These are phyloP conservation scores for Aspergillus hiratsukae DNA, from an alignment of 2,329 filamentous ascomycete species.

Conservation along the genomic window DNA sequence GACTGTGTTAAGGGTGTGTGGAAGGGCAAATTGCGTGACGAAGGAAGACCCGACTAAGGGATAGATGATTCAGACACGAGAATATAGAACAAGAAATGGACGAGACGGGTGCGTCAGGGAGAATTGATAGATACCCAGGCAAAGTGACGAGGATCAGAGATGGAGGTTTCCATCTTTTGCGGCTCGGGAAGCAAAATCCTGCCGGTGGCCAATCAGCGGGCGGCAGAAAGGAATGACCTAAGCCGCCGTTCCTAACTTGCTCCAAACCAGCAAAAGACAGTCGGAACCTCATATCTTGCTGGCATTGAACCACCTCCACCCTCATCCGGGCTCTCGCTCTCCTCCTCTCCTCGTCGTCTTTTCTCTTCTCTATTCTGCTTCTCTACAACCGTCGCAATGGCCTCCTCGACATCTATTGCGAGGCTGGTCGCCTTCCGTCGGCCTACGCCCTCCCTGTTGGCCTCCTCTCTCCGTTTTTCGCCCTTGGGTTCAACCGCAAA, in stretches of 20 bases:
- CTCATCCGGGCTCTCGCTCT: conserved; percentile 15
- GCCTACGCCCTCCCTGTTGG: conserved; percentile 24
- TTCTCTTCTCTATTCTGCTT: conserved; percentile 12
- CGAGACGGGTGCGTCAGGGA: conserved; percentile 13
- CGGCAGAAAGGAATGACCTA: conserved; percentile 39
- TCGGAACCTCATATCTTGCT: conserved; percentile 14
- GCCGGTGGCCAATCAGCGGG: conserved; percentile 35
- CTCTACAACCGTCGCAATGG: conserved; percentile 32
- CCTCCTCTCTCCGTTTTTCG: conserved; percentile 27
- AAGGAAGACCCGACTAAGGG: conserved; percentile 4
- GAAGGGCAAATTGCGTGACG: not conserved
- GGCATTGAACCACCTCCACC: conserved; percentile 6
- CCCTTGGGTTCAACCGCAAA: conserved; percentile 47
- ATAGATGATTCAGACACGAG: conserved; percentile 8
- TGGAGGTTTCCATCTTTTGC: conserved; percentile 16
- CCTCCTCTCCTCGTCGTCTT: conserved; percentile 9
- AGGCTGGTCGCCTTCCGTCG: conserved; percentile 42
- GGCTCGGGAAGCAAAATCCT: conserved; percentile 33
- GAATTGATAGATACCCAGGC: conserved; percentile 13
- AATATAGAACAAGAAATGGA: conserved; percentile 16
- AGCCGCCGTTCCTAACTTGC: conserved; percentile 17
- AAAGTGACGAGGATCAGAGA: conserved; percentile 12
- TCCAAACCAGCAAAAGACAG: conserved; percentile 28
- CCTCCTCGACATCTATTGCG: conserved; percentile 41
- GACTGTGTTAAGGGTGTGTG: conserved; percentile 20